Conservation (phyloP, 2,329 filamentous ascomycete genomes). For the Zopfia rhizophila region DNA sequence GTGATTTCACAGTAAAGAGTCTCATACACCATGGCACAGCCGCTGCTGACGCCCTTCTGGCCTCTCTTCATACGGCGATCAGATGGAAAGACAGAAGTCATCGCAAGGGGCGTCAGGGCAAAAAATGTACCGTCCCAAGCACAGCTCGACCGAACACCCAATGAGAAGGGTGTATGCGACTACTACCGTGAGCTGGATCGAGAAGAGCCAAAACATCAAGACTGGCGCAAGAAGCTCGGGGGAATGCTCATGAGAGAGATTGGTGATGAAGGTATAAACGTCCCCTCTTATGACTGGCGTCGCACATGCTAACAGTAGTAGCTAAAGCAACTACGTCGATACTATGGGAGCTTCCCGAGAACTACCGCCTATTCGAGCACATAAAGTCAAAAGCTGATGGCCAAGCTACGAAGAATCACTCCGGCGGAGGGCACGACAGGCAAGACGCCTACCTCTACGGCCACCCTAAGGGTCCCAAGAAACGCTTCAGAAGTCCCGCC, state of each 20-base stretch:
- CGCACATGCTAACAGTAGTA: neutral
- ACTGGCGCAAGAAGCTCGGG: conserved; percentile 68
- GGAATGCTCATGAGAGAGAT: conserved; percentile 67
- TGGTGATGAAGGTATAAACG: conserved; percentile 50
- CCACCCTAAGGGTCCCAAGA: conserved; percentile 66
- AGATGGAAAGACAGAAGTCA: conserved; percentile 61
- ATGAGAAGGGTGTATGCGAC: conserved; percentile 64
- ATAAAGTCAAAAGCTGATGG: conserved; percentile 63
- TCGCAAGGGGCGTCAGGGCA: conserved; percentile 59
- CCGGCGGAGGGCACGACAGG: conserved; percentile 62
- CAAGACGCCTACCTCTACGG: conserved; percentile 71
- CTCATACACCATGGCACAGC: conserved; percentile 46
- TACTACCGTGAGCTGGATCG: conserved; percentile 63
- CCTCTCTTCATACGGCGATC: conserved; percentile 60
- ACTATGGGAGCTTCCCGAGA: conserved; percentile 64
- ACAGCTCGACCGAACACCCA: conserved; percentile 63
- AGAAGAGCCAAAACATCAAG: conserved; percentile 64
- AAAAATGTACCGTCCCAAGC: conserved; percentile 63
- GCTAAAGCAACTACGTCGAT: conserved; percentile 50
- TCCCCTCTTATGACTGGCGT: conserved; percentile 5
- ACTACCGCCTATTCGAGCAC: conserved; percentile 68
- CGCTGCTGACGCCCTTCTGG: conserved; percentile 56
- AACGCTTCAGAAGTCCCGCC: conserved; percentile 67
- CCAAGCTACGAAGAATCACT: conserved; percentile 61
- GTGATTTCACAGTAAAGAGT: too few relatives aligned